phyloP scores from a whole-genome alignment of 1,284 basidiomycete genomes.

The Sanghuangporus weigelae region DNA sequence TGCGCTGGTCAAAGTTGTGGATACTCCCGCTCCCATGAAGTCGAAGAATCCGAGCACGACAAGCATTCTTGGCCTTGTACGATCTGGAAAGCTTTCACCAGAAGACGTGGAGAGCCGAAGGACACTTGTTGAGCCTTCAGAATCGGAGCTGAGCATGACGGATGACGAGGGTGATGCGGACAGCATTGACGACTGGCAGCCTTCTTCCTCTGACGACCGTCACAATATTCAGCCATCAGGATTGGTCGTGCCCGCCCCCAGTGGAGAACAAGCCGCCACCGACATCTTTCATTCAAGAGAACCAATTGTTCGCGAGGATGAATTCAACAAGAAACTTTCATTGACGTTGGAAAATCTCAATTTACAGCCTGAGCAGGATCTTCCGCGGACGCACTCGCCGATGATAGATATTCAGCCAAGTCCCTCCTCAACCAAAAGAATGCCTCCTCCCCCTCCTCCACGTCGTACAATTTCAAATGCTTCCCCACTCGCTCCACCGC shows the following conservation, averaged over 20 bases:
- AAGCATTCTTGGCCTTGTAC: constrained; percentile 9
- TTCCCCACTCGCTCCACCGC: constrained; percentile 13
- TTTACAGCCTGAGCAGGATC: background rate
- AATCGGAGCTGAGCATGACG: constrained; percentile 11
- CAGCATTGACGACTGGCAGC: constrained; percentile 3
- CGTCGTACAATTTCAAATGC: constrained; percentile 9
- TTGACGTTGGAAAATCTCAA: background rate
- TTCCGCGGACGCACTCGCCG: background rate
- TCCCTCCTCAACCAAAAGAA: constrained; percentile 10
- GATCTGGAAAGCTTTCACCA: background rate
- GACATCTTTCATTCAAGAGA: background rate
- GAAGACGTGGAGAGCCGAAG: constrained; percentile 12
- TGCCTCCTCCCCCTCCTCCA: constrained; percentile 19
- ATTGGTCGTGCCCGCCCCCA: background rate
- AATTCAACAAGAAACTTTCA: background rate
- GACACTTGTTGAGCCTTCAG: constrained; percentile 9
- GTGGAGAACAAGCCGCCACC: too few species aligned
- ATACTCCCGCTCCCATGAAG: constrained; percentile 23
- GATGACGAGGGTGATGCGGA: constrained; percentile 8
- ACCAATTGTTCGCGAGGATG: background rate
- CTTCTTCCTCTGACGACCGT: constrained; percentile 1
- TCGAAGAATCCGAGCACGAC: constrained; percentile 19
- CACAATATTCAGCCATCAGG: background rate
- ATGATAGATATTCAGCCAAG: background rate
- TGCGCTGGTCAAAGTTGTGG: constrained; percentile 37